phyloP scores from a whole-genome alignment of 176 grass and related monocot species.

The Oropetium thomaeum region DNA sequence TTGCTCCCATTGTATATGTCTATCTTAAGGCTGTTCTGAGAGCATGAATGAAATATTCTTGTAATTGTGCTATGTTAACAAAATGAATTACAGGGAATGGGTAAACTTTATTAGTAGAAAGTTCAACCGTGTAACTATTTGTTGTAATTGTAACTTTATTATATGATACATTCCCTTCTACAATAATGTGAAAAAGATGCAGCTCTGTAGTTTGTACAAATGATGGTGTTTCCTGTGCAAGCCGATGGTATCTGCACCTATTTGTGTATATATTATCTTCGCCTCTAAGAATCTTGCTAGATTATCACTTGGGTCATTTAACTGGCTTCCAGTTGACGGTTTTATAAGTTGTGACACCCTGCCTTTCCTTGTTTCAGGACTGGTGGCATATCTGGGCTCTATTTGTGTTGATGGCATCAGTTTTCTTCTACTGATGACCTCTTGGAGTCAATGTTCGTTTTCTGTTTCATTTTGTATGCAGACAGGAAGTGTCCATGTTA shows the following conservation, averaged over 20 bases:
- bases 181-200: not conserved
- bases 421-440: conserved; percentile 33
- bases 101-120: not conserved
- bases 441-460: conserved; percentile 30
- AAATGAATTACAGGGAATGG: not conserved
- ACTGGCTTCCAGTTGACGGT: not conserved
- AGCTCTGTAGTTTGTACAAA: not conserved
- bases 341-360: not conserved
- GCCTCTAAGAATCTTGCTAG: not conserved
- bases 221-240: not conserved
- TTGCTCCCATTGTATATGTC: not conserved
- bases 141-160: not conserved
- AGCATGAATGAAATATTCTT: not conserved
- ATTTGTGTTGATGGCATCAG: conserved; percentile 3
- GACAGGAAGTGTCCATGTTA: conserved; percentile 41
- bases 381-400: conserved; percentile 9
- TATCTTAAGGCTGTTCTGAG: not conserved
- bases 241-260: not conserved
- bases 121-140: not conserved
- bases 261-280: not conserved
- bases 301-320: not conserved
- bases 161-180: not conserved
- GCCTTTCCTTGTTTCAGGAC: conserved; percentile 24
- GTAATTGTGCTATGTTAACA: not conserved
- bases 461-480: conserved; percentile 42